Evolutionary conservation across 139 green algal species (phyloP).

Genomic region (Micractinium sp.): DNA sequence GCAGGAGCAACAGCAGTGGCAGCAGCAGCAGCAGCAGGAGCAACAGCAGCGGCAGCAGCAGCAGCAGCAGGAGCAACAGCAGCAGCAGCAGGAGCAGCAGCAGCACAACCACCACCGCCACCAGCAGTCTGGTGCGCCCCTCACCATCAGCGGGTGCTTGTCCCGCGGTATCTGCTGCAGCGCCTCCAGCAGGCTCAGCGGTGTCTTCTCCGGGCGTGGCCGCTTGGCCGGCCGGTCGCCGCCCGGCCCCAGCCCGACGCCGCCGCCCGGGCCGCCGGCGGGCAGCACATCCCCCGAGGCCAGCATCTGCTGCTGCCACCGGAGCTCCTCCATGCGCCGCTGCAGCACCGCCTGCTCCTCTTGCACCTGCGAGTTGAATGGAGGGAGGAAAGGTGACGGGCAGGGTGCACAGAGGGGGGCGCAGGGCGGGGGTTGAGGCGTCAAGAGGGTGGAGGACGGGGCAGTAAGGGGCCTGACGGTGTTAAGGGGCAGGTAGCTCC

Average conservation of each 20-base stretch:
- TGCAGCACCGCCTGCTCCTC: constrained; percentile 5
- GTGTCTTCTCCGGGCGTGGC: not conserved
- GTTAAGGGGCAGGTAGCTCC: too few relatives aligned
- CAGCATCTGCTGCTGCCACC: constrained; percentile 7
- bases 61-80: not conserved
- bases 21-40: too few relatives aligned
- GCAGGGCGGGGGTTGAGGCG: too few relatives aligned
- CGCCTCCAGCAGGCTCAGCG: not conserved
- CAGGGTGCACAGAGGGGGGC: too few relatives aligned
- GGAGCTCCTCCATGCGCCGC: not conserved
- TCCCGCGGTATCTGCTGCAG: not conserved
- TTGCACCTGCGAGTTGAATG: too few relatives aligned
- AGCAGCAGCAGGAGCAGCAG: not conserved
- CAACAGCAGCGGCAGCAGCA: not conserved
- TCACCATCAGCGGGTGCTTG: constrained; percentile 19
- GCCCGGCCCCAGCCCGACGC: not conserved
- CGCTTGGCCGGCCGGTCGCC: constrained; percentile 6
- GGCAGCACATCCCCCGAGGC: not conserved
- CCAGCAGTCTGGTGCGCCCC: not conserved
- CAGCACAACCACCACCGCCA: not conserved
- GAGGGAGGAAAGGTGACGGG: too few relatives aligned
- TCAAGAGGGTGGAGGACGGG: too few relatives aligned
- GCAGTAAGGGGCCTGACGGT: too few relatives aligned
- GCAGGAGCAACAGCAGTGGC: not conserved
- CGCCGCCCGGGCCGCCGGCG: not conserved